These are phyloP conservation scores for Exsudoporus frostii DNA, from an alignment of 768 basidiomycete genomes.

Conservation along the genomic window DNA sequence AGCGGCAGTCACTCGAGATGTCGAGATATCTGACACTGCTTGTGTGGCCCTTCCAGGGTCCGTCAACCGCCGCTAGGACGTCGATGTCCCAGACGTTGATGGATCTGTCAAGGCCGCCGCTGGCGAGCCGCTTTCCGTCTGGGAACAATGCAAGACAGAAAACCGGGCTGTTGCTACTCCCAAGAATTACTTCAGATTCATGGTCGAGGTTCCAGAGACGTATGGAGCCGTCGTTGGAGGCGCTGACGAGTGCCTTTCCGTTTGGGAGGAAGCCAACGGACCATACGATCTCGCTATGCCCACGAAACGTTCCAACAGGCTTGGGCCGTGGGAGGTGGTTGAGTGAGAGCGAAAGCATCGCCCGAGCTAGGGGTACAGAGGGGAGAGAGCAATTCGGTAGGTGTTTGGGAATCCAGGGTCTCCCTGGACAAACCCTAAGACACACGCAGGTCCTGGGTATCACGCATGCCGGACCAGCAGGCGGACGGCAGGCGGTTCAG, in stretches of 20 bases:
- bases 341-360: constrained; percentile 32
- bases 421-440: constrained; percentile 29
- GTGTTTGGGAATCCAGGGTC: constrained; percentile 25
- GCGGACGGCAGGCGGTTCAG: constrained; percentile 31
- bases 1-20: constrained; percentile 27
- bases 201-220: constrained; percentile 29
- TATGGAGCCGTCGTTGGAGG: constrained; percentile 30
- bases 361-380: constrained; percentile 23
- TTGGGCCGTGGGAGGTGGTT: constrained; percentile 25
- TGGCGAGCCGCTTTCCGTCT: constrained; percentile 26
- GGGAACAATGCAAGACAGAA: constrained; percentile 28
- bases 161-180: constrained; percentile 19
- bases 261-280: constrained; percentile 28
- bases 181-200: constrained; percentile 24
- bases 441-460: constrained; percentile 28
- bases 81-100: constrained; percentile 32
- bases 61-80: constrained; percentile 8
- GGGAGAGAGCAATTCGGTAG: constrained; percentile 22
- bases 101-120: constrained; percentile 31
- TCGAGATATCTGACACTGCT: constrained; percentile 30
- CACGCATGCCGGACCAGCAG: constrained; percentile 32
- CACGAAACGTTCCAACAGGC: constrained; percentile 21
- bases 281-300: constrained; percentile 30
- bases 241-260: constrained; percentile 24
- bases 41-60: constrained; percentile 24